These are phyloP conservation scores for Trichoderma breve DNA, from an alignment of 2,329 filamentous ascomycete genomes.

Conservation along the genomic window DNA sequence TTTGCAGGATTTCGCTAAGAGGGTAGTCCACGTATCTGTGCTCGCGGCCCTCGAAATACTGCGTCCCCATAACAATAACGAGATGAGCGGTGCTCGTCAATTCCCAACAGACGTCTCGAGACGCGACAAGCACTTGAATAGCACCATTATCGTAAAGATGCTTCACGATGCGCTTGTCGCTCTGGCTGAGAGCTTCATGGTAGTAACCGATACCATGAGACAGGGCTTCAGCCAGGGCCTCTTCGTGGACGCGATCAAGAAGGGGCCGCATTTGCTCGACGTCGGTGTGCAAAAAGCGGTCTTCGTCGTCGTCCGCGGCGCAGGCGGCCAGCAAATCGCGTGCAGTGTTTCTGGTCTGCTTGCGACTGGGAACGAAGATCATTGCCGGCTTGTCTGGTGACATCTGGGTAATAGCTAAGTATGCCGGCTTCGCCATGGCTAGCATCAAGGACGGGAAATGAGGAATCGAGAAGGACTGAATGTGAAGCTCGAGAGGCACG, in stretches of 20 bases:
- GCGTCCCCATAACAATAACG: constrained; percentile 95
- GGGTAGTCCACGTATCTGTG: constrained; percentile 97
- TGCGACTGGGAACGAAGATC: constrained; percentile 88
- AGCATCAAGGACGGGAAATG: constrained; percentile 98
- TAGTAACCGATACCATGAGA: constrained; percentile 96
- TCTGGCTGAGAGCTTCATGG: constrained; percentile 85
- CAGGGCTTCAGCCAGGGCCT: constrained; percentile 81
- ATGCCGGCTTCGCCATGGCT: constrained; percentile 94
- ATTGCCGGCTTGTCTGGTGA: constrained; percentile 87
- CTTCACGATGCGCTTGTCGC: constrained; percentile 90
- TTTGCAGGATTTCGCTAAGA: constrained; percentile 89
- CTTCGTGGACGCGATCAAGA: constrained; percentile 79
- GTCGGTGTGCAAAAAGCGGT: constrained; percentile 86
- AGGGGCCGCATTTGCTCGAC: constrained; percentile 78
- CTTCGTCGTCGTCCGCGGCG: constrained; percentile 84
- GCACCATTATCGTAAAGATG: constrained; percentile 87
- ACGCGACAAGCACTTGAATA: constrained; percentile 75
- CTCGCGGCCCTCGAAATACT: constrained; percentile 94
- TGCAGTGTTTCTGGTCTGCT: constrained; percentile 85
- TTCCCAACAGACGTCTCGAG: constrained; percentile 94
- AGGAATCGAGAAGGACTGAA: constrained; percentile 92
- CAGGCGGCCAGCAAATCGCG: constrained; percentile 86
- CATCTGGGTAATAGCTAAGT: constrained; percentile 82
- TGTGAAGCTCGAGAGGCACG: constrained; percentile 85
- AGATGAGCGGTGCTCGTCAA: constrained; percentile 83